Evolutionary conservation across 768 basidiomycete genomes (phyloP).

Genomic region (Albatrellus ellisii): DNA sequence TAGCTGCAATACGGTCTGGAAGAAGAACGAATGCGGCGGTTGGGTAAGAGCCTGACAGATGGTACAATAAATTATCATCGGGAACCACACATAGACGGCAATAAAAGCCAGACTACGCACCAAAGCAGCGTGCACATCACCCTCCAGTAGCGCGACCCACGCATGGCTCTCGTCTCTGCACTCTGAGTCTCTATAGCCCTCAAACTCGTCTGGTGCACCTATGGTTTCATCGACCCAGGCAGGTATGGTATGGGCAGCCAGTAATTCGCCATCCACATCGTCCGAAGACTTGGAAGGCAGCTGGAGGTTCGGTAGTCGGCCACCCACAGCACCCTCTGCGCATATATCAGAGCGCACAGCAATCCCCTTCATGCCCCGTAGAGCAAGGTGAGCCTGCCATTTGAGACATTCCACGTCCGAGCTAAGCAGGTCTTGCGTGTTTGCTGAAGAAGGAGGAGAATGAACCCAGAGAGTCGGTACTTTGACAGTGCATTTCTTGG

Average conservation of each 20-base stretch:
- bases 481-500: conserved; percentile 9
- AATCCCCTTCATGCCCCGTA: conserved; percentile 41
- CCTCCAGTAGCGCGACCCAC: conserved; percentile 73
- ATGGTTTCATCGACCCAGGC: conserved; percentile 56
- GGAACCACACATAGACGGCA: conserved; percentile 7
- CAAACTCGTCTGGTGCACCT: conserved; percentile 30
- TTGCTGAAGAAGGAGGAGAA: conserved; percentile 23
- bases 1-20: conserved; percentile 25
- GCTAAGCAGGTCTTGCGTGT: conserved; percentile 32
- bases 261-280: conserved; percentile 32
- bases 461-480: conserved; percentile 55
- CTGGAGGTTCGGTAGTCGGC: conserved; percentile 58
- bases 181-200: conserved; percentile 51
- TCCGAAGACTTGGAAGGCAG: conserved; percentile 27
- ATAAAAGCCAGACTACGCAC: conserved; percentile 21
- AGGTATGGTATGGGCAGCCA: conserved; percentile 56
- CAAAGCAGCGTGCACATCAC: conserved; percentile 63
- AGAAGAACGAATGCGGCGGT: conserved; percentile 30
- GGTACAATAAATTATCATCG: not conserved
- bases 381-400: conserved; percentile 77
- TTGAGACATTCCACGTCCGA: conserved; percentile 78
- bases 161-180: conserved; percentile 66
- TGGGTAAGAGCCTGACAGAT: conserved; percentile 43
- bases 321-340: conserved; percentile 55
- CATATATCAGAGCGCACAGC: conserved; percentile 55